Evolutionary conservation across 306 rosid genomes (phyloP).

Genomic region (Cicer judaicum): DNA sequence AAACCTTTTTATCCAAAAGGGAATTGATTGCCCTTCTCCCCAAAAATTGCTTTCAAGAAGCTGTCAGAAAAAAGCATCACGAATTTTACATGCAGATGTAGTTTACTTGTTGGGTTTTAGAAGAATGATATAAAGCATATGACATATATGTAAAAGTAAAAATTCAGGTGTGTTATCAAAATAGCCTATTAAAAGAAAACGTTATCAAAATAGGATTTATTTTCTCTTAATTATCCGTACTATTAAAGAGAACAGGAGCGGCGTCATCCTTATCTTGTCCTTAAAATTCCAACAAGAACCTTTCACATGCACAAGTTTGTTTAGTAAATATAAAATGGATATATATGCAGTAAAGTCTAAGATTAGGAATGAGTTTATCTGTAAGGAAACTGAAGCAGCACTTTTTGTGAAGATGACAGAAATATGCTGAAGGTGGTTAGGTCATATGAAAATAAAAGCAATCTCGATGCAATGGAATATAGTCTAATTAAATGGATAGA

Average conservation of each 20-base stretch:
- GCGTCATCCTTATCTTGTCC: background rate
- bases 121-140: background rate
- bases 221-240: no score
- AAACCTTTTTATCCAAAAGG: no score
- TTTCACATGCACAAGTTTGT: background rate
- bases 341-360: background rate
- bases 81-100: background rate
- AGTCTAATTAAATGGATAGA: background rate
- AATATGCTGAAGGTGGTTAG: no score
- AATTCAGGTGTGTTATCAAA: background rate
- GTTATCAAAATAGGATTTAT: no score
- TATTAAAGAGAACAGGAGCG: background rate
- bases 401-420: background rate
- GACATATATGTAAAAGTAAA: background rate
- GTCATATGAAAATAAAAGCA: background rate
- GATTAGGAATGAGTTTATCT: background rate
- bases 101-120: background rate
- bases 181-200: no score
- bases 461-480: constrained; percentile 1
- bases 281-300: no score
- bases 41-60: no score
- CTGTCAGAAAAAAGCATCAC: no score
- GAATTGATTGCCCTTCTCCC: no score
- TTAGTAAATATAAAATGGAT: background rate
- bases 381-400: background rate